Evolutionary conservation across 139 green algal genomes (phyloP).

Genomic region (Marvania coccoides): DNA sequence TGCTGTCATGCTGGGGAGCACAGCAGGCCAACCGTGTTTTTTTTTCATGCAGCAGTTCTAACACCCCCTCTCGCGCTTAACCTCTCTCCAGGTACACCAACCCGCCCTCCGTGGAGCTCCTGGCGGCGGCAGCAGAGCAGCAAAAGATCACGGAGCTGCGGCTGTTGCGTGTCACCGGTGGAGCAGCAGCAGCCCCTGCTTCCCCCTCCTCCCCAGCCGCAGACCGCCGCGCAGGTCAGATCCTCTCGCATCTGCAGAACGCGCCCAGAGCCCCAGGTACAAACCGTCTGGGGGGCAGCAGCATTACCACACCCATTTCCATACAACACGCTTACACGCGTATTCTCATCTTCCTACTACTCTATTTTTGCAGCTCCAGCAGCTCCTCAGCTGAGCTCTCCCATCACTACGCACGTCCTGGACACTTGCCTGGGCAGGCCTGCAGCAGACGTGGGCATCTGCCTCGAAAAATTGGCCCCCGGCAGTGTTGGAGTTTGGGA

Average conservation of each 20-base stretch:
- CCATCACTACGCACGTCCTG: conserved; percentile 93
- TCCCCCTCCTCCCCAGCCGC: conserved; percentile 3
- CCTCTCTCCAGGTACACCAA: conserved; percentile 35
- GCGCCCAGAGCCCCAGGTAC: too few species aligned
- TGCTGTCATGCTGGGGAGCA: too few species aligned
- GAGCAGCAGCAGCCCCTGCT: not conserved
- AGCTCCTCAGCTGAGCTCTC: conserved; percentile 36
- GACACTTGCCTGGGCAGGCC: conserved; percentile 74
- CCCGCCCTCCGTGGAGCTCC: conserved; percentile 55
- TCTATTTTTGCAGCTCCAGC: not conserved
- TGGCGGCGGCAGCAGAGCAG: conserved; percentile 73
- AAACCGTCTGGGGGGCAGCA: too few species aligned
- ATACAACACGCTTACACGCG: too few species aligned
- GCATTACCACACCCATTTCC: too few species aligned
- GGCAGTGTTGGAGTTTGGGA: conserved; percentile 34
- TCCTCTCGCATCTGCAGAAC: conserved; percentile 35
- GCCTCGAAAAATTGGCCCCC: conserved; percentile 39
- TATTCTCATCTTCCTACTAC: too few species aligned
- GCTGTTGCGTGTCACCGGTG: conserved; percentile 42
- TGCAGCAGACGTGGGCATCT: conserved; percentile 63
- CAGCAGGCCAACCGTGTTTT: too few species aligned
- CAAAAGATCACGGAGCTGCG: conserved; percentile 94
- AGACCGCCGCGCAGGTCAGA: conserved; percentile 37
- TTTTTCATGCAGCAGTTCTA: too few species aligned
- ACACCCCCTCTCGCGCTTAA: not conserved